Evolutionary conservation across 805 yeast species (phyloP).

Genomic region (Nakazawaea pomicola): DNA sequence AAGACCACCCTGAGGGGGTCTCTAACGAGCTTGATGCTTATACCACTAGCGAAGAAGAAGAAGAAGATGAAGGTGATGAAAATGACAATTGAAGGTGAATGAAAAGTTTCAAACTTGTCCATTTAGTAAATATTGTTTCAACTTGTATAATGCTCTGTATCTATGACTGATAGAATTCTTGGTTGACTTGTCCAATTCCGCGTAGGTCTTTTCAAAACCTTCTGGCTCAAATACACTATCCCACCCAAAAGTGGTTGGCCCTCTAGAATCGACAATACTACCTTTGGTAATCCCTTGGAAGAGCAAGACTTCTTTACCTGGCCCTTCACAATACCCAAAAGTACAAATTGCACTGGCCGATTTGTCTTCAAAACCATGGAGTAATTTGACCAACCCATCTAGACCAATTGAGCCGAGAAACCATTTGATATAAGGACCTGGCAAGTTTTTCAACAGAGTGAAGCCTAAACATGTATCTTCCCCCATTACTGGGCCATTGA

Average conservation of each 20-base stretch:
- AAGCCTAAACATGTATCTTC: slow-evolving; percentile 93
- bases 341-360: slow-evolving; percentile 87
- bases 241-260: slow-evolving; percentile 89
- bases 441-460: slow-evolving; percentile 71
- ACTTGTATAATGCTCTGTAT: slow-evolving; percentile 71
- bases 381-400: slow-evolving; percentile 69
- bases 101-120: no score
- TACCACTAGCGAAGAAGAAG: slow-evolving; percentile 15
- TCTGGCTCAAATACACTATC: slow-evolving; percentile 85
- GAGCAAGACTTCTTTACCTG: slow-evolving; percentile 63
- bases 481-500: slow-evolving; percentile 80
- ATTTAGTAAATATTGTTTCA: slow-evolving; percentile 47
- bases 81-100: no score
- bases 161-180: slow-evolving; percentile 89
- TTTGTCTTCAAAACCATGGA: slow-evolving; percentile 78
- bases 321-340: slow-evolving; percentile 84
- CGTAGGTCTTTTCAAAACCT: slow-evolving; percentile 73
- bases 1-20: slow-evolving; percentile 59
- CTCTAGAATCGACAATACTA: slow-evolving; percentile 68
- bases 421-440: slow-evolving; percentile 94
- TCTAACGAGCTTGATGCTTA: slow-evolving; percentile 37
- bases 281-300: slow-evolving; percentile 89
- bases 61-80: no score
- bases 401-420: slow-evolving; percentile 73
- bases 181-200: slow-evolving; percentile 74